Percentiles rank a stretch among this genome's conserved stretches.
phyloP scores from a whole-genome alignment of 345 rosid species.

The Cardamine occulta region DNA sequence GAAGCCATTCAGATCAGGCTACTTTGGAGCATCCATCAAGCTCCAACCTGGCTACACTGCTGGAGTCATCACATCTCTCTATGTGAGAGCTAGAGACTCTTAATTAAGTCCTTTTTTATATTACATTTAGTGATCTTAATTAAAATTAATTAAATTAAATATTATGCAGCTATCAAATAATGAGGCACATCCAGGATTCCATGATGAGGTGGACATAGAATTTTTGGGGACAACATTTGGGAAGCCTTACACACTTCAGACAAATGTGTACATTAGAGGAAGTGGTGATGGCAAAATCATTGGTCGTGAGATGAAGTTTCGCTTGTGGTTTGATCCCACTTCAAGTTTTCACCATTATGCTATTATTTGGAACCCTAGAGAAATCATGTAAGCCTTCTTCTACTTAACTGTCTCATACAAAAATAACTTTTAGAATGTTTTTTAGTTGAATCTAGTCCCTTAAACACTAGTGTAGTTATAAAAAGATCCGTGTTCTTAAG shows the following conservation, averaged over 20 bases:
- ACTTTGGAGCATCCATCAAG: constrained; percentile 85
- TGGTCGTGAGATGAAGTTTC: constrained; percentile 95
- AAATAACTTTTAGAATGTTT: not conserved
- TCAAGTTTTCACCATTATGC: constrained; percentile 82
- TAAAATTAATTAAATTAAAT: not conserved
- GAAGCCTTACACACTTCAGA: constrained; percentile 91
- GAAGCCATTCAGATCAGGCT: constrained; percentile 84
- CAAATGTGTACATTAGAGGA: constrained; percentile 93
- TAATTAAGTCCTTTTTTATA: not conserved
- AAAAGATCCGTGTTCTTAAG: not conserved
- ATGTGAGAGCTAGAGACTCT: constrained; percentile 56
- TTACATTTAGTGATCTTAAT: constrained; percentile 16
- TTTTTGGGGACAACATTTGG: constrained; percentile 94
- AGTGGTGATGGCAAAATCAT: constrained; percentile 91
- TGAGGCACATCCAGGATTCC: constrained; percentile 88
- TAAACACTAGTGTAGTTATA: not conserved
- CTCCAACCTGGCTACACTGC: constrained; percentile 96
- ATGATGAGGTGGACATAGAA: constrained; percentile 96
- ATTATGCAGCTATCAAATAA: constrained; percentile 72
- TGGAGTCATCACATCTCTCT: constrained; percentile 92
- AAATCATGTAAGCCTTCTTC: constrained; percentile 75
- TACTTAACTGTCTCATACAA: not conserved
- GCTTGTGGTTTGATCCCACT: constrained; percentile 96
- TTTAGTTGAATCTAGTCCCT: not conserved
- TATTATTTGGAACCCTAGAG: constrained; percentile 86